These are phyloP conservation scores for Megacollybia marginata DNA, from an alignment of 768 basidiomycete genomes.

Conservation along the genomic window DNA sequence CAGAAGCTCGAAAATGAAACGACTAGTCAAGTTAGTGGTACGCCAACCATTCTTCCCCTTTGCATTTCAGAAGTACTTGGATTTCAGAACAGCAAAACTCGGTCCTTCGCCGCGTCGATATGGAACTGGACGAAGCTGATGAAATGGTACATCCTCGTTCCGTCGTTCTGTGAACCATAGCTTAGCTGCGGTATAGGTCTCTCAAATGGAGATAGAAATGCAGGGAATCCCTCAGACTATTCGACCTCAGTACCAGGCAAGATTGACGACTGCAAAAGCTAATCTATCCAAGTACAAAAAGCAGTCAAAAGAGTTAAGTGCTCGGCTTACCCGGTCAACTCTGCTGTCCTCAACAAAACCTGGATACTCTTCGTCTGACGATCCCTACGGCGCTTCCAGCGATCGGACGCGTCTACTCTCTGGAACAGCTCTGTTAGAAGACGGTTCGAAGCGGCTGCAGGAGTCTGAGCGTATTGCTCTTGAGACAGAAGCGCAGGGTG, in stretches of 20 bases:
- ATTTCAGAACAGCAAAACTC: slow-evolving; percentile 72
- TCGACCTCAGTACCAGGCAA: slow-evolving; percentile 65
- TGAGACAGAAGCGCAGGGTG: slow-evolving; percentile 94
- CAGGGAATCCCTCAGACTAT: slow-evolving; percentile 89
- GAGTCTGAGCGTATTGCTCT: slow-evolving; percentile 90
- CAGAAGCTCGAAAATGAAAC: slow-evolving; percentile 71
- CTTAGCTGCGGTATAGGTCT: slow-evolving; percentile 48
- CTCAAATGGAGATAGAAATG: slow-evolving; percentile 99
- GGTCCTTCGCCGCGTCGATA: slow-evolving; percentile 75
- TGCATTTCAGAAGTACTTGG: background rate
- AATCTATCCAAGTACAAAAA: slow-evolving; percentile 79
- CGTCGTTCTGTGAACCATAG: background rate
- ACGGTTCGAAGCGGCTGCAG: slow-evolving; percentile 78
- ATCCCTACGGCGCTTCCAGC: slow-evolving; percentile 64
- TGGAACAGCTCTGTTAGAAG: slow-evolving; percentile 72
- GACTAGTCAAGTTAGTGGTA: slow-evolving; percentile 60
- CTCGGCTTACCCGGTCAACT: slow-evolving; percentile 65
- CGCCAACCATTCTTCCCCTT: slow-evolving; percentile 14
- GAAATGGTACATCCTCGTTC: slow-evolving; percentile 70
- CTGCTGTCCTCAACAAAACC: slow-evolving; percentile 46
- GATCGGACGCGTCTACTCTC: slow-evolving; percentile 77
- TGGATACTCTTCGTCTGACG: slow-evolving; percentile 55
- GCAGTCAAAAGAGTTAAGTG: slow-evolving; percentile 63
- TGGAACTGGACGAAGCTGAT: slow-evolving; percentile 97
- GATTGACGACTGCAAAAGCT: slow-evolving; percentile 68